phyloP scores from a whole-genome alignment of 441 rosid species.

The Pelargonium myrrhifolium region DNA sequence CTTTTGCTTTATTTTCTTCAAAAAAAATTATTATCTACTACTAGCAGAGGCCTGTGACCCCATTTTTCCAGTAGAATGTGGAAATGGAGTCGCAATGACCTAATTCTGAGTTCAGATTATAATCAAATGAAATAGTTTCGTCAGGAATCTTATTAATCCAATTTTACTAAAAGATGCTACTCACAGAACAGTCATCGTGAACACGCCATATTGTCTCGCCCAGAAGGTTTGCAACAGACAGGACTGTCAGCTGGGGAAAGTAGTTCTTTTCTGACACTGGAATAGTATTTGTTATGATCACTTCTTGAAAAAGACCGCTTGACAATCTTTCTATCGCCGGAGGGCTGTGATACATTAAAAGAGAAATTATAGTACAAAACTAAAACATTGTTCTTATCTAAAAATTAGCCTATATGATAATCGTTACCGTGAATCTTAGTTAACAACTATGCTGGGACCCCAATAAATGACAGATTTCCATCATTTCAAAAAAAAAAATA shows the following conservation, averaged over 20 bases:
- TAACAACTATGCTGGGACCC: no score
- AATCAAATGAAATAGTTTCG: no score
- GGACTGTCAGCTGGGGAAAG: conserved; percentile 77
- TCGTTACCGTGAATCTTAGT: no score
- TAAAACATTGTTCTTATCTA: background rate
- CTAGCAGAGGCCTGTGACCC: no score
- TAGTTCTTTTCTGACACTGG: conserved; percentile 75
- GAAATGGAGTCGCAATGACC: no score
- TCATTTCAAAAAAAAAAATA: no score
- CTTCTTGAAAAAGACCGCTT: conserved; percentile 88
- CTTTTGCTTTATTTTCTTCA: no score
- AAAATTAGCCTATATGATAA: no score
- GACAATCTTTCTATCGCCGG: conserved; percentile 92
- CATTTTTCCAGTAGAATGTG: no score
- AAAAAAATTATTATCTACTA: no score
- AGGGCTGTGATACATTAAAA: conserved; percentile 43
- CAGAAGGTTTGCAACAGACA: conserved; percentile 88
- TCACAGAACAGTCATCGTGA: conserved; percentile 83
- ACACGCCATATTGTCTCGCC: conserved; percentile 99
- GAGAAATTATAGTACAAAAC: background rate
- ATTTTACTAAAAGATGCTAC: conserved; percentile 41
- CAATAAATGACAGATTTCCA: no score
- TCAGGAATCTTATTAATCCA: conserved; percentile 4
- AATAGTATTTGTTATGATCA: conserved; percentile 85
- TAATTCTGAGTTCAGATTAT: no score